phyloP scores from a whole-genome alignment of 176 grass and related monocot genomes.

The Miscanthus lutarioriparius region DNA sequence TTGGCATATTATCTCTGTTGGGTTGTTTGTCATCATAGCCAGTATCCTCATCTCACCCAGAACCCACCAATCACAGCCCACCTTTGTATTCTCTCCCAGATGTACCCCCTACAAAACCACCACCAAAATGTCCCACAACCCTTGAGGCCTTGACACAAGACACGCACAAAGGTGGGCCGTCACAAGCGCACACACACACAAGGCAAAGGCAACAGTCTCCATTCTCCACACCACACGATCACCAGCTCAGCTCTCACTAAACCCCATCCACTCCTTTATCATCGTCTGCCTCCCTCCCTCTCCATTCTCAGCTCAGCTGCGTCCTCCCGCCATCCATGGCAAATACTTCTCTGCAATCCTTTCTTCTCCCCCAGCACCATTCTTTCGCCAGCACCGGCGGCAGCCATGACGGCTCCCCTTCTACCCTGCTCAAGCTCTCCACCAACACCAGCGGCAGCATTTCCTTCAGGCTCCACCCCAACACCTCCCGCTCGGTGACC shows the following conservation, averaged over 20 bases:
- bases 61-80: constrained; percentile 77
- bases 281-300: constrained; percentile 24
- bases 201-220: neutral
- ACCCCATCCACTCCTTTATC: constrained; percentile 51
- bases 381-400: constrained; percentile 33
- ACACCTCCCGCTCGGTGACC: constrained; percentile 51
- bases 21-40: constrained; percentile 38
- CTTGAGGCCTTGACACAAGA: constrained; percentile 4
- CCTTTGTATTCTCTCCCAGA: constrained; percentile 43
- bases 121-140: constrained; percentile 19
- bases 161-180: neutral
- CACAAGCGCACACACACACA: constrained; percentile 4
- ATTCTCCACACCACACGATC: constrained; percentile 35
- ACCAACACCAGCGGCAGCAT: constrained; percentile 25
- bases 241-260: constrained; percentile 34
- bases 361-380: constrained; percentile 61
- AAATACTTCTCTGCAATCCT: constrained; percentile 57
- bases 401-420: constrained; percentile 45
- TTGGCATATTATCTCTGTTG: too few relatives aligned
- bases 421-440: constrained; percentile 35
- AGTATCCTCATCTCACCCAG: constrained; percentile 74
- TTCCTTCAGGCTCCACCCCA: constrained; percentile 64
- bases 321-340: constrained; percentile 47
- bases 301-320: neutral
- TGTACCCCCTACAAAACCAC: constrained; percentile 37